Conservation (phyloP, 306 rosid genomes). For the Inga laurina region DNA sequence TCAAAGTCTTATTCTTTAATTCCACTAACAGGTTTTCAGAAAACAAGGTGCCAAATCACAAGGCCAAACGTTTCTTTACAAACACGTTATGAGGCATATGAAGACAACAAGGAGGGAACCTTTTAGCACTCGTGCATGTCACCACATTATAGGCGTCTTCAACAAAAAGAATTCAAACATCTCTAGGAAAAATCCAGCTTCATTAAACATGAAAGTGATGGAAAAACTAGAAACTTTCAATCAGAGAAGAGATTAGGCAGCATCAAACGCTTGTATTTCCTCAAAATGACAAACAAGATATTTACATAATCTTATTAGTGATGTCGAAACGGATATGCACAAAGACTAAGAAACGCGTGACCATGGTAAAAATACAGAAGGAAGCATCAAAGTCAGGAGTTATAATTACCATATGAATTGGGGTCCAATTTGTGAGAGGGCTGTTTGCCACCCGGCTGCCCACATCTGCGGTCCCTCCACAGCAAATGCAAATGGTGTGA, state of each 20-base stretch:
- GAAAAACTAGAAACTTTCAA: background rate
- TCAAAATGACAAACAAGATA: slow-evolving; percentile 8
- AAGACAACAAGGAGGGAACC: background rate
- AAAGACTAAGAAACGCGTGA: background rate
- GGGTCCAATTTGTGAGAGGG: slow-evolving; percentile 78
- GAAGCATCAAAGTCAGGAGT: background rate
- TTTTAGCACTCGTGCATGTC: background rate
- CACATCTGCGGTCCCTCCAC: slow-evolving; percentile 92
- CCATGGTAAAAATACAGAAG: background rate
- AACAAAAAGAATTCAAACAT: background rate
- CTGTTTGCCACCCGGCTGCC: slow-evolving; percentile 82
- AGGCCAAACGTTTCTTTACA: background rate
- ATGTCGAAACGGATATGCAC: background rate
- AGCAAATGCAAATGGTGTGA: slow-evolving; percentile 85
- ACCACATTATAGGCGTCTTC: background rate
- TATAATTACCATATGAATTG: slow-evolving; percentile 68
- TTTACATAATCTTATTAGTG: slow-evolving; percentile 5
- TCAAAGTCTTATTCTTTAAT: background rate
- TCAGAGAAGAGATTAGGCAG: slow-evolving; percentile 1
- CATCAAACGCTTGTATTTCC: background rate
- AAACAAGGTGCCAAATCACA: background rate
- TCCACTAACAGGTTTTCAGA: background rate
- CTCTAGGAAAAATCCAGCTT: too few species aligned
- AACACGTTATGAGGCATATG: background rate
- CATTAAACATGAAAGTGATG: background rate